Evolutionary conservation across 345 rosid species (phyloP).

Genomic region (Laguncularia racemosa): DNA sequence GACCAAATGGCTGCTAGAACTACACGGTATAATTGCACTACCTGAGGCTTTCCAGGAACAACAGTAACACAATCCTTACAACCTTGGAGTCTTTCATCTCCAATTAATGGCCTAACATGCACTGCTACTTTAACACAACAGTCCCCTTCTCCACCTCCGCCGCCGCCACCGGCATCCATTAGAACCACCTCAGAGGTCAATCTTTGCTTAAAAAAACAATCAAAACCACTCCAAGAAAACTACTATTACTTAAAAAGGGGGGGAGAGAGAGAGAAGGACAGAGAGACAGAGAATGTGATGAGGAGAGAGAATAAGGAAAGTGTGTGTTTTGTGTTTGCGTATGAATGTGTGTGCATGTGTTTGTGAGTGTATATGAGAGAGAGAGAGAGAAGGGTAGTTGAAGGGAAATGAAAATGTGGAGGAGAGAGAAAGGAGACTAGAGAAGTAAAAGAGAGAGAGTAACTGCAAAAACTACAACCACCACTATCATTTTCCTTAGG

Average conservation of each 20-base stretch:
- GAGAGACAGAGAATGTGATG: constrained; percentile 2
- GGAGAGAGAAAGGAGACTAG: constrained; percentile 9
- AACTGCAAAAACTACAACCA: constrained; percentile 34
- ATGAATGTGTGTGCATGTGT: too few relatives aligned
- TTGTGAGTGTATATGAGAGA: too few relatives aligned
- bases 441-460: constrained; percentile 29
- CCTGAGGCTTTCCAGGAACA: constrained; percentile 92
- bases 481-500: constrained; percentile 63
- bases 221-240: neutral
- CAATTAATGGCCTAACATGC: constrained; percentile 92
- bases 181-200: constrained; percentile 11
- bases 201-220: neutral
- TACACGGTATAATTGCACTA: constrained; percentile 15
- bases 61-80: constrained; percentile 95
- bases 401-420: neutral
- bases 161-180: constrained; percentile 35
- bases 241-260: neutral
- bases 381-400: neutral
- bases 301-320: neutral
- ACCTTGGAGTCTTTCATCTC: constrained; percentile 84
- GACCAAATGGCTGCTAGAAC: neutral
- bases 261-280: constrained; percentile 11
- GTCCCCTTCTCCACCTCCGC: constrained; percentile 41
- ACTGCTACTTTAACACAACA: constrained; percentile 97
- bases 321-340: too few relatives aligned